Evolutionary conservation across 208 protist species (phyloP).

Genomic region (Herpetomonas tarakana): DNA sequence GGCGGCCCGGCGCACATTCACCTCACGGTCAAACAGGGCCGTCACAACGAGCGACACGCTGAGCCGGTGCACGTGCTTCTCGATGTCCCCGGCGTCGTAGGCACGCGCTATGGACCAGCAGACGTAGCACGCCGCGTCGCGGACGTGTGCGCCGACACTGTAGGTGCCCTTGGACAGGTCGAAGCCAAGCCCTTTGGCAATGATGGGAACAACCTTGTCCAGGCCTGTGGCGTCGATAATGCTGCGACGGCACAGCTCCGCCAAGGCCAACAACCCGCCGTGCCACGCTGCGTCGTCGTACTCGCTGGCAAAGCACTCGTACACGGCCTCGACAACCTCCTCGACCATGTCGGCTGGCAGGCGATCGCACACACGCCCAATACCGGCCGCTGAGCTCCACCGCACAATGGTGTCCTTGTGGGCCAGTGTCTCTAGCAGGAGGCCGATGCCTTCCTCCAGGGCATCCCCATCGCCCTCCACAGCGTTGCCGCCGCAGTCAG

Average conservation of each 20-base stretch:
- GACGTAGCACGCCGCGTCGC: constrained; percentile 98
- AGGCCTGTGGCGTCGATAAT: constrained; percentile 88
- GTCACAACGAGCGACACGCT: constrained; percentile 74
- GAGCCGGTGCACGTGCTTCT: constrained; percentile 73
- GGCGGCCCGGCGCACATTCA: constrained; percentile 91
- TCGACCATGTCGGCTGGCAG: constrained; percentile 87
- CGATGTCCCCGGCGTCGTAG: constrained; percentile 92
- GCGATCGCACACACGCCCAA: constrained; percentile 93
- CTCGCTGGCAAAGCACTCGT: constrained; percentile 64
- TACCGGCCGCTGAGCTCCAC: constrained; percentile 97
- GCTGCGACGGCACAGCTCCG: constrained; percentile 95
- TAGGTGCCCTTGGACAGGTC: constrained; percentile 94
- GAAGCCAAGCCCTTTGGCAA: constrained; percentile 88
- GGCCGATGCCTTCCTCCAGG: constrained; percentile 74
- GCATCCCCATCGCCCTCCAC: constrained; percentile 61
- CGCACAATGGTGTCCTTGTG: constrained; percentile 95
- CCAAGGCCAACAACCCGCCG: constrained; percentile 94
- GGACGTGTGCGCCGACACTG: constrained; percentile 96
- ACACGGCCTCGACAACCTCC: constrained; percentile 86
- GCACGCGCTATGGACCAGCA: constrained; percentile 98
- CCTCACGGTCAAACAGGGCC: constrained; percentile 90
- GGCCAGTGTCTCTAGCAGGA: constrained; percentile 63
- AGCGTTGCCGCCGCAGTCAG: constrained; percentile 22
- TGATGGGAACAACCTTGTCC: constrained; percentile 52
- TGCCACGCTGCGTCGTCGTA: constrained; percentile 92